Conservation (phyloP, 805 yeast species). For the Candida endomychidarum region DNA sequence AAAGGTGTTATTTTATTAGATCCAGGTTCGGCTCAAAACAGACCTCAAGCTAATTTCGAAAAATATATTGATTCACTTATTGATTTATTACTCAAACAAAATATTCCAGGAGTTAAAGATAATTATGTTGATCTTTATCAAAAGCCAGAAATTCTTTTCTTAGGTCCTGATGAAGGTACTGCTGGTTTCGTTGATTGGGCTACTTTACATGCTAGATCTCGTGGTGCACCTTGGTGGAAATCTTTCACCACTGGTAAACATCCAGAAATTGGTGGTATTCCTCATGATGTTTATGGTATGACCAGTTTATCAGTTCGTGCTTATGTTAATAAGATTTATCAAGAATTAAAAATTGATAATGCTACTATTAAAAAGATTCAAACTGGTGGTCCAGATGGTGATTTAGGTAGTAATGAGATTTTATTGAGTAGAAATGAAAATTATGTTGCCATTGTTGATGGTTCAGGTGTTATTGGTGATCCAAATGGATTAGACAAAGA, state of each 20-base stretch:
- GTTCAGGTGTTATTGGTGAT: slow-evolving; percentile 93
- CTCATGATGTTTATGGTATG: slow-evolving; percentile 98
- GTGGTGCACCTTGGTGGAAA: slow-evolving; percentile 99
- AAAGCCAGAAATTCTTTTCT: slow-evolving; percentile 85
- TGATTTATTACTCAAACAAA: slow-evolving; percentile 68
- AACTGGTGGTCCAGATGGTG: slow-evolving; percentile 99
- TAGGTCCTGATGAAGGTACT: slow-evolving; percentile 99
- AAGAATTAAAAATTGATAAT: slow-evolving; percentile 65
- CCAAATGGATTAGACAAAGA: slow-evolving; percentile 81
- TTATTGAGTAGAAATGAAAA: slow-evolving; percentile 77
- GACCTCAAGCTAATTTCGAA: slow-evolving; percentile 81
- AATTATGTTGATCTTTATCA: slow-evolving; percentile 80
- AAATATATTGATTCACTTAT: slow-evolving; percentile 91
- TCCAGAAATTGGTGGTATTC: slow-evolving; percentile 92
- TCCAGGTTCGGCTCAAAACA: slow-evolving; percentile 71
- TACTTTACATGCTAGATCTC: slow-evolving; percentile 81
- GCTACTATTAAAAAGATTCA: slow-evolving; percentile 73
- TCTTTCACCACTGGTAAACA: slow-evolving; percentile 96
- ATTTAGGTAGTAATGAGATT: slow-evolving; percentile 93
- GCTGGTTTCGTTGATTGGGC: slow-evolving; percentile 98
- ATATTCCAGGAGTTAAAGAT: slow-evolving; percentile 75
- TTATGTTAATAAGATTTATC: slow-evolving; percentile 83
- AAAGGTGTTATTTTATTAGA: slow-evolving; percentile 93
- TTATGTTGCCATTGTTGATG: slow-evolving; percentile 89
- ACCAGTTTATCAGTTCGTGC: slow-evolving; percentile 93